Evolutionary conservation across 148 eudicot genomes (phyloP), one percentile per base, ranked within the genome.

Genomic region (Simmondsia chinensis): DNA sequence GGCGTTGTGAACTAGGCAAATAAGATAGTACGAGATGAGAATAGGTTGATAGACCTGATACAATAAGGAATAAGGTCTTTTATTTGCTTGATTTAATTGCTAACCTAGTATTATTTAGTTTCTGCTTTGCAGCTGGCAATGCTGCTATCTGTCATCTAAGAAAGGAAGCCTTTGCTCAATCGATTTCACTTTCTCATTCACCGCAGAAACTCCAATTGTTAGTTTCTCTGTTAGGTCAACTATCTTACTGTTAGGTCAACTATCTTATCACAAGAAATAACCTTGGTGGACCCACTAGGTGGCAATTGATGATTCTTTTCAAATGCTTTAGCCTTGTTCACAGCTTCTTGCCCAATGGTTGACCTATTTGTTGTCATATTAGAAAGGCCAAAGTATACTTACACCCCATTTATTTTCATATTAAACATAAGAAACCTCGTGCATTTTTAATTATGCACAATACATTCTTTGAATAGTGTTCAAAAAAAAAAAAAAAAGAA

Each of bases 51-150:
- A n/a, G n/a, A n/a, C n/a, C n/a, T n/a, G n/a, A n/a, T n/a, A 33
- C n/a, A 23, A 13, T 4, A 27, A 39, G 33, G 9, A 26, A 26
- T 21, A 35, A 34, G 32, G 82, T 95, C 94, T n/a, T n/a, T n/a
- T n/a, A n/a, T n/a, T n/a, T 80, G 99, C 86, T 91, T 25, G 99
- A 85, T 64, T 91, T 91, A 43, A 91, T 95, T 39, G 97, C 97
- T 15, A 88, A 66, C 55, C 95, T 88, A 17, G 95, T 85, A 30
- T 82, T 61, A 61, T 74, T 82, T 57, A 91, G 20, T 59, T 91
- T 91, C 53, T 88, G 76, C 66, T 91, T 95, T n/a, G 95, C 95
- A 6, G 86, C 93, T 79, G 82, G 55, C 34, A 91, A 16, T 24
- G 97, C 97, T 21, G 97, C 91, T 86, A 82, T 76, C 32, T 85